A percentile compares a stretch with the other conserved stretches of the same genome.
Evolutionary conservation across 768 basidiomycete species (phyloP).

Genomic region (Lactifluus rugatus): DNA sequence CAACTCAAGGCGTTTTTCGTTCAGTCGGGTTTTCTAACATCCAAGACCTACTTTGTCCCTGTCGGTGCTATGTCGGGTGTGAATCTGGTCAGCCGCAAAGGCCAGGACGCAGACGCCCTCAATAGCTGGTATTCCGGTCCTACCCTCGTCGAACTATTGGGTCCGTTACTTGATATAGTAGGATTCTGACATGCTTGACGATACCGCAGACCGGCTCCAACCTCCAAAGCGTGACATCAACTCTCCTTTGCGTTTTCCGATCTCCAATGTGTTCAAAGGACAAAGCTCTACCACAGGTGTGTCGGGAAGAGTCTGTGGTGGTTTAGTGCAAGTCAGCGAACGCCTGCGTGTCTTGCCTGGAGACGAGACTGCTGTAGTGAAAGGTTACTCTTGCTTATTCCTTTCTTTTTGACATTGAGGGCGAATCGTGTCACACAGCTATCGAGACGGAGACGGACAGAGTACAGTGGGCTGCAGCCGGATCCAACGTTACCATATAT

Average conservation of each 20-base stretch:
- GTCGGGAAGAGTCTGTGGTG: slow-evolving; percentile 75
- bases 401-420: neutral
- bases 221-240: slow-evolving; percentile 72
- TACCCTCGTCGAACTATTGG: slow-evolving; percentile 74
- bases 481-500: slow-evolving; percentile 80
- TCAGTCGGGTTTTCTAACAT: slow-evolving; percentile 76
- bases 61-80: slow-evolving; percentile 86
- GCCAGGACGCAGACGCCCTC: slow-evolving; percentile 38
- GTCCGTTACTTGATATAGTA: slow-evolving; percentile 31
- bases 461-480: slow-evolving; percentile 83
- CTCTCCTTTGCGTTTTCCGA: slow-evolving; percentile 73
- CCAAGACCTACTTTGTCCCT: slow-evolving; percentile 78
- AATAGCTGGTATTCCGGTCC: slow-evolving; percentile 77
- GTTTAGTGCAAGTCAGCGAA: slow-evolving; percentile 90
- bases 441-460: slow-evolving; percentile 76
- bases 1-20: slow-evolving; percentile 70
- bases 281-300: slow-evolving; percentile 70
- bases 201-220: slow-evolving; percentile 59
- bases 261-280: slow-evolving; percentile 93
- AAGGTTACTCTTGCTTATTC: slow-evolving; percentile 27
- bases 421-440: slow-evolving; percentile 34
- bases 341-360: slow-evolving; percentile 79
- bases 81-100: slow-evolving; percentile 54
- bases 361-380: slow-evolving; percentile 79
- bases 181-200: neutral